Percentiles rank a stretch among this genome's conserved stretches.
These are phyloP conservation scores for Cymbopogon citratus DNA, from an alignment of 176 grass and related monocot species.

Conservation along the genomic window DNA sequence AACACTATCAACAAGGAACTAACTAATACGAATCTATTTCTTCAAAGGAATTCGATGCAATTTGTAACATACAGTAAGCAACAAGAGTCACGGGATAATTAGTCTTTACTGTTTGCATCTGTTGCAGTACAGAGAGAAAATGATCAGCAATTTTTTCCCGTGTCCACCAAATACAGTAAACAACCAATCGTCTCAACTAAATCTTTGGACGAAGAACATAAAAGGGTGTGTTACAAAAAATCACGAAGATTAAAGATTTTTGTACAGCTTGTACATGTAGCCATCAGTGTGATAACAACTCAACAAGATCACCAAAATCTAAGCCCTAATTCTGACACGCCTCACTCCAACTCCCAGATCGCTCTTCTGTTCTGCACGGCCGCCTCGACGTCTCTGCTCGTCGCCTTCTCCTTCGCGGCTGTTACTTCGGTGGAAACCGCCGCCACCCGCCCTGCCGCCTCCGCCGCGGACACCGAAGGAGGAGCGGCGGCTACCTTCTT, in stretches of 20 bases:
- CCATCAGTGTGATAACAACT: not conserved
- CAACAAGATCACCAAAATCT: not conserved
- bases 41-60: not conserved
- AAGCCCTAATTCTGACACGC: not conserved
- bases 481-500: not conserved
- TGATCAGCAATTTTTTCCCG: too few species aligned
- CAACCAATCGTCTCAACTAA: not conserved
- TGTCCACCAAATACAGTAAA: not conserved
- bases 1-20: not conserved
- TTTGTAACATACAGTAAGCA: too few species aligned
- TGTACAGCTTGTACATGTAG: not conserved
- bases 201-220: not conserved
- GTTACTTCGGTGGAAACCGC: not conserved
- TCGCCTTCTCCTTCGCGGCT: not conserved
- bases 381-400: not conserved
- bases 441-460: not conserved
- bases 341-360: slow-evolving; percentile 13
- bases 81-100: not conserved
- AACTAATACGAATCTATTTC: not conserved
- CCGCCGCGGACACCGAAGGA: not conserved
- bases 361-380: not conserved
- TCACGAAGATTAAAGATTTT: not conserved
- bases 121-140: too few species aligned
- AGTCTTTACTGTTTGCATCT: not conserved
- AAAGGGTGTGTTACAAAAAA: not conserved